Base-by-base conservation (phyloP, 805 yeast species). In the Grigorovia humatica region DNA sequence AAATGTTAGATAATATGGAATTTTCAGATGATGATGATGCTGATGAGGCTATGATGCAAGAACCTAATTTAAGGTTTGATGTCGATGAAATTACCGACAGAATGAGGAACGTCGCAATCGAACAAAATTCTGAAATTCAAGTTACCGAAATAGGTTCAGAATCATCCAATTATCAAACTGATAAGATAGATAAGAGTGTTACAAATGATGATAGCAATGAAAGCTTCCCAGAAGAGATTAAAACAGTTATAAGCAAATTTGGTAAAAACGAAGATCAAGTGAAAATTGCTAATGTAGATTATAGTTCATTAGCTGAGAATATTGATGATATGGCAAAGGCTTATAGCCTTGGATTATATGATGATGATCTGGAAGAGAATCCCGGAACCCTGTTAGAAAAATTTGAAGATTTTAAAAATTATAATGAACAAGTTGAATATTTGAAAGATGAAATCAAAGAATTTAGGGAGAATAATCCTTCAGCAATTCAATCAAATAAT, bases 311-410 rank as follows among this genome's bases (percentile, higher is more conserved):
- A 30, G 74, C 72, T 23, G 70, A 70, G 18, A 76, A 79, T 57
- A 52, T 76, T 56, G 83, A 80, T 48, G 73, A 76, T 2, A 77
- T 81, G 82, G 84, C 79, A 0, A 72, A 74, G 49, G 85, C 84
- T 0, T 82, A 82, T 56, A 68, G 73, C n/a, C 57, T 72, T 20
- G 87, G 86, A 1, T 63, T 76, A 56, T 81, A 79, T 58, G 85
- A 81, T 58, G 85, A 79, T 54, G 85, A 82, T 56, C 64, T 77
- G 9, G 72, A 68, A 23, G 76, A 80, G 0, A 74, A 74, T 48
- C 68, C 67, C 6, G 85, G 85, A 0, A 77, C 77, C 13, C 75
- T 82, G 0, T 74, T 82, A 19, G 77, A 78, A 54, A 68, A 72
- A 51, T 50, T 81, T 11, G 73, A 69, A 12, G 88, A 82, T 60